These are phyloP conservation scores for Zoysia matrella DNA, from an alignment of 202 grass and related monocot genomes.

Conservation along the genomic window DNA sequence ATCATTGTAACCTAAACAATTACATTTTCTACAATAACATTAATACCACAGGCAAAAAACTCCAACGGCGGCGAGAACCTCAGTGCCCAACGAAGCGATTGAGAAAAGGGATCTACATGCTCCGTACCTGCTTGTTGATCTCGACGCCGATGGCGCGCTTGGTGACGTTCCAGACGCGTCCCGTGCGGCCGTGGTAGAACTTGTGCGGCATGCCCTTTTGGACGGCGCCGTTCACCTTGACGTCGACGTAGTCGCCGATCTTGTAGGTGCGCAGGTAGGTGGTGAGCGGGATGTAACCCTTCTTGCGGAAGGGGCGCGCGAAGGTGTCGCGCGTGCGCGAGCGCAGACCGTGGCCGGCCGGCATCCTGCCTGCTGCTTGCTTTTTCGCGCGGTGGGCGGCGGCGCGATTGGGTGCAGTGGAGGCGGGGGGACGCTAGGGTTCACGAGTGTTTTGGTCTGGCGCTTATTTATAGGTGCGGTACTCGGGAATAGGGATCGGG, in stretches of 20 bases:
- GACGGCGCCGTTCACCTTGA: conserved; percentile 89
- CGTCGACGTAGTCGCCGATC: conserved; percentile 79
- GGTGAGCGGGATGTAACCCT: conserved; percentile 86
- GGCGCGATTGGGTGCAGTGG: not conserved
- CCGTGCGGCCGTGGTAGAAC: conserved; percentile 94
- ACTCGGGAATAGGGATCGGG: not conserved
- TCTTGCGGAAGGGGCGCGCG: conserved; percentile 82
- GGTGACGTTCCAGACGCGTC: conserved; percentile 89
- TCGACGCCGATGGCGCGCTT: conserved; percentile 94
- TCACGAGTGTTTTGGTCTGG: conserved; percentile 24
- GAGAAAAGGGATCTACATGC: not conserved
- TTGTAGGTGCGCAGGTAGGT: conserved; percentile 91
- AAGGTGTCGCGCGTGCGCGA: conserved; percentile 83
- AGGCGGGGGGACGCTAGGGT: conserved; percentile 39
- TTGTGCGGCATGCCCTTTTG: conserved; percentile 97
- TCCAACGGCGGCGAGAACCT: not conserved
- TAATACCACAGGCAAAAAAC: not conserved
- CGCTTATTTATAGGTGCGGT: conserved; percentile 19
- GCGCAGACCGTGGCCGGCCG: conserved; percentile 82
- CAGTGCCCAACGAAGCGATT: not conserved
- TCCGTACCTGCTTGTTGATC: conserved; percentile 85
- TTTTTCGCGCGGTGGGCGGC: conserved; percentile 27
- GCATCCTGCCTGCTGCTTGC: conserved; percentile 64
- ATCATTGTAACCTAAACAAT: not conserved
- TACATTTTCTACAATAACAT: not conserved